Percentiles rank a stretch among this genome's conserved stretches.
These are phyloP conservation scores for Fusarium azukiicola DNA, from an alignment of 2,329 filamentous ascomycete species.

Conservation along the genomic window DNA sequence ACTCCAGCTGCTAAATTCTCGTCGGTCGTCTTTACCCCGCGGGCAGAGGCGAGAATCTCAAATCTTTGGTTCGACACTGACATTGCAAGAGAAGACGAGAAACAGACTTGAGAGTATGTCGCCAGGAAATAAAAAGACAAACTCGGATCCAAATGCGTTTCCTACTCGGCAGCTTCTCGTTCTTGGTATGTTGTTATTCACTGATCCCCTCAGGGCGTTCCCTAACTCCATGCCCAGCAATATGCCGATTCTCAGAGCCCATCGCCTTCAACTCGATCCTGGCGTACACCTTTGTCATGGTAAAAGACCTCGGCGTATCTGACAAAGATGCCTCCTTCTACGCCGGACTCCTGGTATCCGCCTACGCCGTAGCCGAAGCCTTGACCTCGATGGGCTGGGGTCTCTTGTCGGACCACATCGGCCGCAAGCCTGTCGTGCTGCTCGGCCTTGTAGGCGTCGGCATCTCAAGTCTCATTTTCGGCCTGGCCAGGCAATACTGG, in stretches of 20 bases:
- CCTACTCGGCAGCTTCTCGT: slow-evolving; percentile 30
- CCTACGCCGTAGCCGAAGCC: slow-evolving; percentile 93
- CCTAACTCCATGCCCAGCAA: slow-evolving; percentile 40
- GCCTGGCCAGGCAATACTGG: slow-evolving; percentile 88
- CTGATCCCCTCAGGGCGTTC: neutral
- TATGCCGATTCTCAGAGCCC: slow-evolving; percentile 85
- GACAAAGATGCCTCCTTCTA: slow-evolving; percentile 88
- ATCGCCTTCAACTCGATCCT: slow-evolving; percentile 96
- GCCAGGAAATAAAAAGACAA: neutral
- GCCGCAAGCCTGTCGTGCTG: slow-evolving; percentile 85
- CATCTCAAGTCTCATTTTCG: slow-evolving; percentile 89
- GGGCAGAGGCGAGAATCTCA: neutral
- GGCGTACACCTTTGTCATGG: slow-evolving; percentile 94
- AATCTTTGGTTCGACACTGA: slow-evolving; percentile 2
- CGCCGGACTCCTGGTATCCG: slow-evolving; percentile 91
- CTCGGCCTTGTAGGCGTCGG: slow-evolving; percentile 88
- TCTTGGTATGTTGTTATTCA: slow-evolving; percentile 1
- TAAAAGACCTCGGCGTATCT: slow-evolving; percentile 87
- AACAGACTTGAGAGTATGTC: slow-evolving; percentile 10
- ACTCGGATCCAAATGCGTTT: slow-evolving; percentile 21
- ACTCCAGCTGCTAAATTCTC: slow-evolving; percentile 5
- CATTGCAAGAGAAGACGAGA: neutral
- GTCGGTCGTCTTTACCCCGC: slow-evolving; percentile 9
- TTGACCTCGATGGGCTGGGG: slow-evolving; percentile 85
- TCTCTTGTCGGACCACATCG: slow-evolving; percentile 78